These are phyloP conservation scores for Hypoxylon sp. DNA, from an alignment of 2,329 filamentous ascomycete genomes.

Conservation along the genomic window DNA sequence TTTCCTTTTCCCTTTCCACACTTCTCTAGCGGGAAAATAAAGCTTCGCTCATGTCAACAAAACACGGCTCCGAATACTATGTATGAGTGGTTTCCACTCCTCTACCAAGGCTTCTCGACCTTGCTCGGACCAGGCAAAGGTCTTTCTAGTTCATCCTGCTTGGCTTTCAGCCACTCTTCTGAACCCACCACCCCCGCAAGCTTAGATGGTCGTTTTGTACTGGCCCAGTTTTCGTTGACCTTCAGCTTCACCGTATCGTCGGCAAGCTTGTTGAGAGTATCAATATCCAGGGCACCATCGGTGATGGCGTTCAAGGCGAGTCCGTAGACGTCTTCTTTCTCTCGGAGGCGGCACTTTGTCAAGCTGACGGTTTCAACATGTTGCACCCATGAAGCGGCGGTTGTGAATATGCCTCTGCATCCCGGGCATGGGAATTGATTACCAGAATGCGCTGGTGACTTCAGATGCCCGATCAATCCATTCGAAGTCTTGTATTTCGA, in stretches of 20 bases:
- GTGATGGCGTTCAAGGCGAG: slow-evolving; percentile 39
- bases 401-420: slow-evolving; percentile 61
- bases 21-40: not conserved
- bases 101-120: not conserved
- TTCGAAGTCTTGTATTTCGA: slow-evolving; percentile 58
- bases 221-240: slow-evolving; percentile 38
- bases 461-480: slow-evolving; percentile 62
- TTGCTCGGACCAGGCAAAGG: not conserved
- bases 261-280: slow-evolving; percentile 15
- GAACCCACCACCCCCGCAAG: slow-evolving; percentile 3
- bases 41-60: not conserved
- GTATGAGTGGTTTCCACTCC: not conserved
- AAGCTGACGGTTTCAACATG: slow-evolving; percentile 63
- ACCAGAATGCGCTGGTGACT: slow-evolving; percentile 59
- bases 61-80: not conserved
- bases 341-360: slow-evolving; percentile 51
- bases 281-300: slow-evolving; percentile 45
- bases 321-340: slow-evolving; percentile 27
- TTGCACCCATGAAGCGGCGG: slow-evolving; percentile 61
- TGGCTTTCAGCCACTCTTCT: slow-evolving; percentile 22
- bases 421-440: slow-evolving; percentile 60
- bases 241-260: slow-evolving; percentile 31
- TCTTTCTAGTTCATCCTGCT: slow-evolving; percentile 9
- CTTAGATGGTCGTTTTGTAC: slow-evolving; percentile 21
- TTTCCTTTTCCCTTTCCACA: not conserved